Conservation (phyloP, 805 yeast genomes). For the Hanseniaspora singularis region DNA sequence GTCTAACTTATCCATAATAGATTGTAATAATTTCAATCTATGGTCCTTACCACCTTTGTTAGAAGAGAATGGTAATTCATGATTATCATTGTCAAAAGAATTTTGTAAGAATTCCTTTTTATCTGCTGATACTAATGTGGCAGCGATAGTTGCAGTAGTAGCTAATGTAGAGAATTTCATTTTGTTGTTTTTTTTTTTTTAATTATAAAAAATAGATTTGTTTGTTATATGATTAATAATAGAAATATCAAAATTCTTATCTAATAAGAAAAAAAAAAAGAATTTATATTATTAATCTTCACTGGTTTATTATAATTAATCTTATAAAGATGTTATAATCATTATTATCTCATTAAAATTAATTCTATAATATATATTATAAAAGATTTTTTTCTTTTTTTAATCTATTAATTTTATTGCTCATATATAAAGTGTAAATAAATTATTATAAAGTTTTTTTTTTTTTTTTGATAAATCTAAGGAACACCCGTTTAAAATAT, state of each 20-base stretch:
- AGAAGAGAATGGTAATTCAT: neutral
- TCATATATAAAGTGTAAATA: too few species aligned
- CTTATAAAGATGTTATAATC: too few species aligned
- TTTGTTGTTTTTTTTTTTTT: neutral
- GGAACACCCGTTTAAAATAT: too few species aligned
- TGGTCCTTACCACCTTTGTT: constrained; percentile 5
- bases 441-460: too few species aligned
- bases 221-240: neutral
- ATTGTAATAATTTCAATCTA: constrained; percentile 11
- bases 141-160: constrained; percentile 36
- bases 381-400: too few species aligned
- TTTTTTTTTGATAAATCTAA: too few species aligned
- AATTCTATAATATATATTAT: too few species aligned
- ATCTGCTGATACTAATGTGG: constrained; percentile 18
- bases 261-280: neutral
- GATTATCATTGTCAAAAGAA: constrained; percentile 12
- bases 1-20: constrained; percentile 14
- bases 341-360: too few species aligned
- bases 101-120: constrained; percentile 8
- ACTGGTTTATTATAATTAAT: too few species aligned
- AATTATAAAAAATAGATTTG: neutral
- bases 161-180: constrained; percentile 25
- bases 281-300: neutral
- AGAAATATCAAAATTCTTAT: too few species aligned
- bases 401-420: too few species aligned